Percentiles rank a stretch among this genome's conserved stretches.
These are phyloP conservation scores for Tolypocladium ovalisporum DNA, from an alignment of 2,329 filamentous ascomycete genomes.

Conservation along the genomic window DNA sequence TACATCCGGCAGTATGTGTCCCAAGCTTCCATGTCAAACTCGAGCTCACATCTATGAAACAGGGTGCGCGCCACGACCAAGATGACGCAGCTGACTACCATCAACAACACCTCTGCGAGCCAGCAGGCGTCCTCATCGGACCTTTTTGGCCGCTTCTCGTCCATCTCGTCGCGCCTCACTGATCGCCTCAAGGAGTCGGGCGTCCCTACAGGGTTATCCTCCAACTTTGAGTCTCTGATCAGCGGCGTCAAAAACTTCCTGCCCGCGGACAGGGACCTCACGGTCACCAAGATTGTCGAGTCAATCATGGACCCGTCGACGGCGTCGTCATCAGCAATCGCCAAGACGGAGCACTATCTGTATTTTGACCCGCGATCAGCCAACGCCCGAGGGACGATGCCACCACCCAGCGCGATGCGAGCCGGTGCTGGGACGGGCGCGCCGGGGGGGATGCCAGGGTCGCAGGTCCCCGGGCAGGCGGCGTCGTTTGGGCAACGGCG, in stretches of 20 bases:
- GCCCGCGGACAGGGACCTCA: conserved; percentile 90
- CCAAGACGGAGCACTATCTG: conserved; percentile 91
- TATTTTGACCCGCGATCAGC: conserved; percentile 95
- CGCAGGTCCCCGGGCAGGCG: conserved; percentile 48
- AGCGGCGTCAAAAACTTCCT: conserved; percentile 97
- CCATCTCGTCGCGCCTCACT: conserved; percentile 81
- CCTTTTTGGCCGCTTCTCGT: conserved; percentile 87
- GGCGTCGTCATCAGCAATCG: conserved; percentile 82
- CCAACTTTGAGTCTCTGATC: conserved; percentile 88
- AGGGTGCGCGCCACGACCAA: conserved; percentile 88
- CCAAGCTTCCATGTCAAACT: neutral
- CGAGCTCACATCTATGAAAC: conserved; percentile 6
- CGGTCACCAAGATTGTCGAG: conserved; percentile 95
- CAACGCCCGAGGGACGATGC: conserved; percentile 86
- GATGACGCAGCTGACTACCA: conserved; percentile 95
- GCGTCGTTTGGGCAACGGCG: conserved; percentile 85
- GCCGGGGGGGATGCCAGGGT: conserved; percentile 40
- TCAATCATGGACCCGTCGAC: conserved; percentile 93
- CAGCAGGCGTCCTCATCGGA: conserved; percentile 56
- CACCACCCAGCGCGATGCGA: conserved; percentile 57
- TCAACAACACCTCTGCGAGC: conserved; percentile 58
- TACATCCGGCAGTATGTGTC: conserved; percentile 71
- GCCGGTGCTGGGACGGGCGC: conserved; percentile 27
- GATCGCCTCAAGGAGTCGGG: conserved; percentile 87
- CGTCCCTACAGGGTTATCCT: conserved; percentile 55